Conservation (phyloP, 108 stramenopile genomes). For the Parietichytrium sp. region DNA sequence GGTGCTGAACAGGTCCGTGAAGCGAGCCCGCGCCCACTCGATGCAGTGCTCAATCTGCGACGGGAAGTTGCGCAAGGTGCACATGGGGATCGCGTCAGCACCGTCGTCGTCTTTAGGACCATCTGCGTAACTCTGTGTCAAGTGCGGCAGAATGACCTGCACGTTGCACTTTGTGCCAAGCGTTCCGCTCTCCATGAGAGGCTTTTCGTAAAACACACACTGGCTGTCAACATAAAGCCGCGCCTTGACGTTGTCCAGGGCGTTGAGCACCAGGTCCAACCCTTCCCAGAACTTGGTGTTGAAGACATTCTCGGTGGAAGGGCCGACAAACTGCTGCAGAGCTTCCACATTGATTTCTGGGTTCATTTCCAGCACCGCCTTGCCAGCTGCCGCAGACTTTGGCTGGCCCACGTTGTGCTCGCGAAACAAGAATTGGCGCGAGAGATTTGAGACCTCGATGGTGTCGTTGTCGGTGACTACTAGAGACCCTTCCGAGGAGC, state of each 20-base stretch:
- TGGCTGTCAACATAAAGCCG: conserved; percentile 68
- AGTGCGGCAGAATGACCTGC: conserved; percentile 71
- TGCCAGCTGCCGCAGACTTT: conserved; percentile 71
- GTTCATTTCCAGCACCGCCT: conserved; percentile 75
- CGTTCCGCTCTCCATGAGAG: conserved; percentile 78
- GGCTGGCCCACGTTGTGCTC: conserved; percentile 78
- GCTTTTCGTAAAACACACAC: conserved; percentile 80
- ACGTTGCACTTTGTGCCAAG: conserved; percentile 74
- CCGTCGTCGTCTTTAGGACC: conserved; percentile 71
- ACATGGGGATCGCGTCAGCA: conserved; percentile 81
- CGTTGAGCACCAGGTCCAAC: conserved; percentile 76
- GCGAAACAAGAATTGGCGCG: conserved; percentile 80
- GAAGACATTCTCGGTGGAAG: conserved; percentile 73
- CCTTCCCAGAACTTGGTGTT: conserved; percentile 77
- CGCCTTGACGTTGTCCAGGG: conserved; percentile 82
- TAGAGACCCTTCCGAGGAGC: conserved; percentile 65
- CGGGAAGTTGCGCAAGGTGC: conserved; percentile 79
- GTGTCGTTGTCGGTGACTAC: conserved; percentile 79
- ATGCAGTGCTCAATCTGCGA: conserved; percentile 80
- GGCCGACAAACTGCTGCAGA: conserved; percentile 70
- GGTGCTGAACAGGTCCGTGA: conserved; percentile 59
- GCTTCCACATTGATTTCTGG: conserved; percentile 65
- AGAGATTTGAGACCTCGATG: conserved; percentile 78
- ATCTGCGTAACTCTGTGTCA: conserved; percentile 76
- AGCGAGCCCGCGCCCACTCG: conserved; percentile 74